Conservation (phyloP, 148 eudicot genomes). For the Cornus suecica region DNA sequence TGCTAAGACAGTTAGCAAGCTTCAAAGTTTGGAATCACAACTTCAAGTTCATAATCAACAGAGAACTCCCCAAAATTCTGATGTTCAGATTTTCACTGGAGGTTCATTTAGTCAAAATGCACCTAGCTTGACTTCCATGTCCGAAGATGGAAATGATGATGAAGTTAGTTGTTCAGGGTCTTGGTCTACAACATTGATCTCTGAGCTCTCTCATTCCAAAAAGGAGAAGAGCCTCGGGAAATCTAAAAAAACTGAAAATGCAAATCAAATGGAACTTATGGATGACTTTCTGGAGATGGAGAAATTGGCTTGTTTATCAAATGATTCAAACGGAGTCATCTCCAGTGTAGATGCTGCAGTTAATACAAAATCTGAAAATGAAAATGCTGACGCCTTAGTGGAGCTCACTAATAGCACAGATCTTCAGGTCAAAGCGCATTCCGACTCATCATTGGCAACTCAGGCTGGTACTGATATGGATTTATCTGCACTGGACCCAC, state of each 20-base stretch:
- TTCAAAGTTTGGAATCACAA: constrained; percentile 76
- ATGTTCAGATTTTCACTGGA: constrained; percentile 22
- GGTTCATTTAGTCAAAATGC: constrained; percentile 41
- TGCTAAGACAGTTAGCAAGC: constrained; percentile 83
- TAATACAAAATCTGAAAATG: constrained; percentile 21
- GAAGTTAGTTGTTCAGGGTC: constrained; percentile 75
- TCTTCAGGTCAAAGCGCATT: constrained; percentile 23
- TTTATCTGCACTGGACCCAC: constrained; percentile 11
- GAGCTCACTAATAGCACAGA: constrained; percentile 17
- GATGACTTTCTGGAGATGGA: constrained; percentile 99
- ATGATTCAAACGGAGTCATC: constrained; percentile 37
- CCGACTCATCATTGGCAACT: constrained; percentile 10
- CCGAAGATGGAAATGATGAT: constrained; percentile 94
- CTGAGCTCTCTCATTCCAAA: constrained; percentile 50
- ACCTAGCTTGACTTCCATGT: constrained; percentile 63
- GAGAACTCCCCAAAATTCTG: constrained; percentile 33
- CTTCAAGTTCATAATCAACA: constrained; percentile 40
- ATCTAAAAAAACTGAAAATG: constrained; percentile 48
- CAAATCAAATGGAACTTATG: constrained; percentile 83
- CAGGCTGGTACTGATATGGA: constrained; percentile 18
- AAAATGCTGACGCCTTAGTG: constrained; percentile 17
- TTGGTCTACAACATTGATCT: constrained; percentile 55
- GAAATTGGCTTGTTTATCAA: constrained; percentile 68
- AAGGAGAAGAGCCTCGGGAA: constrained; percentile 55
- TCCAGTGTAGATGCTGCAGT: constrained; percentile 23